These are phyloP conservation scores for Fusarium tuaranense DNA, from an alignment of 2,329 filamentous ascomycete genomes.

Conservation along the genomic window DNA sequence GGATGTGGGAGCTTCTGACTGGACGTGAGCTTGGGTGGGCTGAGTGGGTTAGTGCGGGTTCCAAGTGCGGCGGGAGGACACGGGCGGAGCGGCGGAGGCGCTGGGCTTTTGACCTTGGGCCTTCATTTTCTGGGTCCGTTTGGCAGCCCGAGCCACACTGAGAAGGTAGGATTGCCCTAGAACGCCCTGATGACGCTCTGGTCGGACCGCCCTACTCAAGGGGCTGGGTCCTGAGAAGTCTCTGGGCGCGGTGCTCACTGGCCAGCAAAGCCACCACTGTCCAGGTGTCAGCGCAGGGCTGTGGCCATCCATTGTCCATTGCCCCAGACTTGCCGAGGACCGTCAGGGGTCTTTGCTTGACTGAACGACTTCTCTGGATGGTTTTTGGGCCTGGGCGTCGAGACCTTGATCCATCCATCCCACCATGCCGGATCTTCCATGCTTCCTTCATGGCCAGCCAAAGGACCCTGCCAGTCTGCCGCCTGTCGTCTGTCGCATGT, in stretches of 20 bases:
- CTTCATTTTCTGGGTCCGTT: constrained; percentile 33
- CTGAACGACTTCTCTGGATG: constrained; percentile 35
- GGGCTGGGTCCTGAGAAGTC: constrained; percentile 35
- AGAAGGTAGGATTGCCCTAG: constrained; percentile 22
- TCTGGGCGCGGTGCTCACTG: constrained; percentile 36
- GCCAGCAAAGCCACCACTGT: constrained; percentile 39
- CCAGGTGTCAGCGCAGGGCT: constrained; percentile 41
- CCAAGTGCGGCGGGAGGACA: constrained; percentile 39
- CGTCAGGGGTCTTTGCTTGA: constrained; percentile 37
- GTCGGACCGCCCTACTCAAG: constrained; percentile 33
- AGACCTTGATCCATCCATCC: constrained; percentile 31
- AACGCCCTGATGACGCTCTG: constrained; percentile 34
- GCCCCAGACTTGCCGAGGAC: constrained; percentile 40
- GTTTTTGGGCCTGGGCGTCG: constrained; percentile 25
- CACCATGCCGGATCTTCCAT: constrained; percentile 24
- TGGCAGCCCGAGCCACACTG: constrained; percentile 41
- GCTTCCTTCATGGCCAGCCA: constrained; percentile 30
- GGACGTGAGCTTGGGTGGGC: constrained; percentile 38
- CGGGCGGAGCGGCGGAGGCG: constrained; percentile 35
- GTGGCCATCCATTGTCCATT: constrained; percentile 33
- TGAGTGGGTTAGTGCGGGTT: constrained; percentile 37
- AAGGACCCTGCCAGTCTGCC: constrained; percentile 31
- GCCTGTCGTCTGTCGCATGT: constrained; percentile 18
- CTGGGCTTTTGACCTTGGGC: constrained; percentile 35
- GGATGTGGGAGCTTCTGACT: constrained; percentile 37